Base-by-base conservation (phyloP, 495 filamentous ascomycete genomes). In the Choiromyces venosus region DNA sequence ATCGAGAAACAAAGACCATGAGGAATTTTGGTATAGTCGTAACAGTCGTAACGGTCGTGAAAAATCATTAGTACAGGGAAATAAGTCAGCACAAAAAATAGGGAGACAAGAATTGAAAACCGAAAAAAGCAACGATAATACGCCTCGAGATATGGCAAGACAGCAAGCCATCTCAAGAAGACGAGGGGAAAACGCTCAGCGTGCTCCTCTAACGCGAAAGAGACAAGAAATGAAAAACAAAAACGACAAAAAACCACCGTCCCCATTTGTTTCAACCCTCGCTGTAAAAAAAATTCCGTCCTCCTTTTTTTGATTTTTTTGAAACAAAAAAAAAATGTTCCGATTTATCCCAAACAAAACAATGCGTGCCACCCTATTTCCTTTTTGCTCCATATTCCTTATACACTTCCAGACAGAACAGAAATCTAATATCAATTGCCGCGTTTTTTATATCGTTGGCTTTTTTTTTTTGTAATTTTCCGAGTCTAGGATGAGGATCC, bases 361-460 rank as follows among this genome's bases (percentile, higher is more conserved):
- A 33, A 76, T 76, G 44, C 72, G 74, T 75, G 69, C 65, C 73
- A 69, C 65, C 64, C 36, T 37, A 66, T 68, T 65, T 72, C 75
- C 52, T 25, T 56, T 56, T 61, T 61, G 52, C 52, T 61, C 52
- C 52, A 61, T 61, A 61, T 61, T 61, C 52, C 75, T 74, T 77
- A 77, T 77, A 77, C 75, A 77, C 68, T 77, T 74, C 75, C 74
- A 75, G 52, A 61, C 69, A 69, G 52, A 77, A 76, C 69, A 77
- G 74, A 77, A 77, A 77, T 77, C 75, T 77, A 77, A 77, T 72
- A 74, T 75, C 71, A 76, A 77, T 76, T 77, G 75, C 75, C 69
- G 72, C 71, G 75, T 67, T 77, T 77, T 77, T 77, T 42, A 38
- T 66, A 37, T 75, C 65, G 44, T 77, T 68, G 44, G 56, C 61